Evolutionary conservation across 371 early-diverging fungal genomes (phyloP), one percentile per base, ranked within the genome.

Genomic region (Haplosporangium sp.): DNA sequence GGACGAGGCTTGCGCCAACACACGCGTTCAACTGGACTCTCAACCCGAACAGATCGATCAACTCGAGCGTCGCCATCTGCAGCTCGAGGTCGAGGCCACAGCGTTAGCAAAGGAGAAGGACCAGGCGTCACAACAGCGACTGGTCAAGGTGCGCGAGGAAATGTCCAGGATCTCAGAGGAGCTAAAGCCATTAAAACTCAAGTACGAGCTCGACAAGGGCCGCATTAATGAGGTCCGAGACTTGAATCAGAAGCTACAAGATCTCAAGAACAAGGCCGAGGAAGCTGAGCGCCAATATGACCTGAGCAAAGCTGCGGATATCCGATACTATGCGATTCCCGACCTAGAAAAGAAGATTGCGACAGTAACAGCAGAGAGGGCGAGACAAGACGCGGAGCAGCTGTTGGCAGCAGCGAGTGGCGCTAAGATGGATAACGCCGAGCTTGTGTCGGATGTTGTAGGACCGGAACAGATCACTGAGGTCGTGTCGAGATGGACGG

Each of bases 31-130:
- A 76, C 88, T 97, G 6, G 98, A 98, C 71, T 95, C 95, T 0
- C 95, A 96, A 71, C 99, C 99, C 7, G 99, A 98, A 84, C 88
- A 89, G 60, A 98, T 98, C 54, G 99, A 98, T 84, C 88, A 90
- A 0, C 88, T 98, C 13, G 97, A 98, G 73, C 92, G 99, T 52
- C 91, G 91, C 36, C 87, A 86, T 57, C 85, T 97, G 63, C 97
- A 96, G 83, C 87, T 98, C 16, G 97, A 98, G 77, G 94, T 98
- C 64, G 99, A 98, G 82, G 95, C 93, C 51, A 94, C 94, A 18
- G 98, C 98, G 0, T 82, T 98, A 45, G 85, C 86, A 55, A 96
- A 96, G 84, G 98, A 98, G 74, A 95, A 95, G 84, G 95, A 95
- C 80, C 83, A 88, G 52, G 89, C 90, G 18, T 91, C 92, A n/a